These are phyloP conservation scores for Austroboletus niveus DNA, from an alignment of 1,284 basidiomycete species.

Conservation along the genomic window DNA sequence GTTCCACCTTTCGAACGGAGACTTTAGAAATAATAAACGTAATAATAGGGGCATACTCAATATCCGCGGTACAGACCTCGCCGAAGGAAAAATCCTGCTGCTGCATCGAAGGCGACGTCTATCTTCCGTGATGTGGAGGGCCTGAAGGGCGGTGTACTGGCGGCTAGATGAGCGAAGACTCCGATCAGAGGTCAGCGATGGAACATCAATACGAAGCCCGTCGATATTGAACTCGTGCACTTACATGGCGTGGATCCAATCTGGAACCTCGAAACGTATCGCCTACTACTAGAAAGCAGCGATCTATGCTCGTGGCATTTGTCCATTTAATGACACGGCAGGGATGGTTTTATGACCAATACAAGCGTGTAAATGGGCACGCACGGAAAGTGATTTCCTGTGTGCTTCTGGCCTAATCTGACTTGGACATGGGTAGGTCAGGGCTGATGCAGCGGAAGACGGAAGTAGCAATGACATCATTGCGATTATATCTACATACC, in stretches of 20 bases:
- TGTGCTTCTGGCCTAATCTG: slow-evolving; percentile 48
- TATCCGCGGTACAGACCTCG: slow-evolving; percentile 65
- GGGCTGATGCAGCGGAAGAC: slow-evolving; percentile 37
- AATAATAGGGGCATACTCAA: slow-evolving; percentile 40
- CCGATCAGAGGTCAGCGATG: slow-evolving; percentile 5
- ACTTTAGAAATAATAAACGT: slow-evolving; percentile 5
- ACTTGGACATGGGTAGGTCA: slow-evolving; percentile 57
- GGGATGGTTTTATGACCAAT: slow-evolving; percentile 35
- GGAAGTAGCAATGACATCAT: slow-evolving; percentile 65
- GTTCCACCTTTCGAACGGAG: slow-evolving; percentile 39
- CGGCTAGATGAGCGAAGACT: slow-evolving; percentile 36
- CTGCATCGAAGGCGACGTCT: slow-evolving; percentile 16
- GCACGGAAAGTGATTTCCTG: slow-evolving; percentile 9
- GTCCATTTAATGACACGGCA: slow-evolving; percentile 45
- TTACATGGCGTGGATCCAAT: slow-evolving; percentile 53
- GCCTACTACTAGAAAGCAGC: slow-evolving; percentile 72
- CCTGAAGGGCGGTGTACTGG: slow-evolving; percentile 37
- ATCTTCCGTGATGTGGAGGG: too few relatives aligned
- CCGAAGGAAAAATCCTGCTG: slow-evolving; percentile 80
- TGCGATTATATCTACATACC: slow-evolving; percentile 65
- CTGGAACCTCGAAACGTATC: slow-evolving; percentile 49
- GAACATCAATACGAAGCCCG: slow-evolving; percentile 74
- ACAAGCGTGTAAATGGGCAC: slow-evolving; percentile 10
- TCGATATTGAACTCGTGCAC: slow-evolving; percentile 59
- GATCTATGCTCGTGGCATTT: slow-evolving; percentile 64